Evolutionary conservation across 495 filamentous ascomycete species (phyloP), one percentile per base, ranked within the genome.

Genomic region (Podospora conica): DNA sequence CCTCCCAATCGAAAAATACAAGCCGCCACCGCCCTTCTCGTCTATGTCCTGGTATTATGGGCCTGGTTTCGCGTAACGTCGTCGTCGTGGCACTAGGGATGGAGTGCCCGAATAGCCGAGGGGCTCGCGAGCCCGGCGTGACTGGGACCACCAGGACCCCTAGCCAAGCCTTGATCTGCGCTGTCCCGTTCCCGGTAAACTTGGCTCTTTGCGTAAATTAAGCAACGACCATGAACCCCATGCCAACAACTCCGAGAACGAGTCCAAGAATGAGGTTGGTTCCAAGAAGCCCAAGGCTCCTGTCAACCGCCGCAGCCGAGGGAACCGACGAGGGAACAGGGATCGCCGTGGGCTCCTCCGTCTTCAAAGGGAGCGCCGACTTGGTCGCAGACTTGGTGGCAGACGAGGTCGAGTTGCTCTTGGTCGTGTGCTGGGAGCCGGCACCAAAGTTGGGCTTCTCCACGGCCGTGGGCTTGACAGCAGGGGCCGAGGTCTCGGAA

Each of bases 31-130:
- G 25, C 18, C 15, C 40, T n/a, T 48, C 11, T 7, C 40, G 15
- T 48, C 40, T 48, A 48, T 48, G 8, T 18, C 40, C 8, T n/a
- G 6, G 40, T 48, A 48, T 48, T 48, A 48, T 8, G 18, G 57
- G 28, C 15, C 12, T 20, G 1, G 65, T 62, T 27, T 58, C 22
- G 27, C 53, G 28, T 57, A 57, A 29, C 10, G 31, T 61, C 48
- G 64, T 29, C 28, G 61, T 62, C 29, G 31, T 5, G 53, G 55
- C 60, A 29, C 54, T 67, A 31, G 63, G 40, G 56, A 65, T 48
- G 33, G 40, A 48, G 40, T n/a, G 40, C 40, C 33, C 40, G 18
- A 48, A 48, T 48, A n/a, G 6, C 40, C 40, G 18, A n/a, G 40
- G 15, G 40, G 40, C n/a, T 48, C 15, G 40, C 40, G 40, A 48